Conservation (phyloP, 441 rosid genomes). For the Biscutella laevigata region DNA sequence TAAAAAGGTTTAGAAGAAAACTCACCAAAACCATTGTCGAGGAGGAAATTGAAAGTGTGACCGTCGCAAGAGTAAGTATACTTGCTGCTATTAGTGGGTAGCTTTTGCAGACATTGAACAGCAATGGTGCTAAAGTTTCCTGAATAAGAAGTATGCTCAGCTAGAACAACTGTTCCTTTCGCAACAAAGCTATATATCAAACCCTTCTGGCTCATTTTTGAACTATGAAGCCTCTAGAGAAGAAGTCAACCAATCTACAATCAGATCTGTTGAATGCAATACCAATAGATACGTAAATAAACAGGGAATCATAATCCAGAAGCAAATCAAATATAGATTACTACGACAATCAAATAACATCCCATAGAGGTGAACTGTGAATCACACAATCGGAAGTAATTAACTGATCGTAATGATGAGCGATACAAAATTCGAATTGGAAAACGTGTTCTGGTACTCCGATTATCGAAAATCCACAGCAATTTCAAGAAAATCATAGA, state of each 20-base stretch:
- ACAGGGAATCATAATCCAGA: not conserved
- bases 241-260: constrained; percentile 20
- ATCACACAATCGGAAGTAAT: not conserved
- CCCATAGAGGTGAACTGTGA: not conserved
- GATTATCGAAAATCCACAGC: not conserved
- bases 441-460: constrained; percentile 3
- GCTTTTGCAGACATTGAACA: constrained; percentile 92
- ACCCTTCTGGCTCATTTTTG: constrained; percentile 70
- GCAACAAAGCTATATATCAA: constrained; percentile 94
- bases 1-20: not conserved
- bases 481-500: not conserved
- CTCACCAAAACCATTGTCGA: constrained; percentile 75
- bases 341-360: not conserved
- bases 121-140: constrained; percentile 98
- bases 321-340: constrained; percentile 2
- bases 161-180: constrained; percentile 82
- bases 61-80: constrained; percentile 87
- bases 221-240: constrained; percentile 10
- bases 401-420: not conserved
- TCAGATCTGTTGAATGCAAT: constrained; percentile 19
- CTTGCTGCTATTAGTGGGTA: constrained; percentile 87
- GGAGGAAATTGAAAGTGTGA: constrained; percentile 80
- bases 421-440: not conserved
- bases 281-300: constrained; percentile 1
- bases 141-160: constrained; percentile 83